These are phyloP conservation scores for Lycium ferocissimum DNA, from an alignment of 257 asterid species.

Conservation along the genomic window DNA sequence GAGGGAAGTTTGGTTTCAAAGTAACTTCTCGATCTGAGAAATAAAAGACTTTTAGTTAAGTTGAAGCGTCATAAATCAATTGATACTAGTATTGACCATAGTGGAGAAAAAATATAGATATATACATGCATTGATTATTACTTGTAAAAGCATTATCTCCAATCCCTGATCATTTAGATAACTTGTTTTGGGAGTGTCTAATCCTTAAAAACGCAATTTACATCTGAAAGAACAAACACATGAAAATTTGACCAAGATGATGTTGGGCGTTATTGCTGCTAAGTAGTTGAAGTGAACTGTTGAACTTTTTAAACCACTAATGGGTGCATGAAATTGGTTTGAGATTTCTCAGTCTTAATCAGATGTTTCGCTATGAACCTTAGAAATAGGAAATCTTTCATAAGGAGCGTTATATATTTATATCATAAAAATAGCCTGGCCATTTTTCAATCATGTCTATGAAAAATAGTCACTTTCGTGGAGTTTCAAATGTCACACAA, in stretches of 20 bases:
- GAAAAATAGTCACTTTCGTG: too few relatives aligned
- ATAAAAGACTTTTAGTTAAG: background rate
- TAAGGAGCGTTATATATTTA: background rate
- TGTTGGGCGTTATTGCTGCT: background rate
- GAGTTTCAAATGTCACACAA: too few relatives aligned
- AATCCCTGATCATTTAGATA: background rate
- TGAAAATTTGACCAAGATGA: background rate
- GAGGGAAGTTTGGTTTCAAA: background rate
- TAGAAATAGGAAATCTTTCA: too few relatives aligned
- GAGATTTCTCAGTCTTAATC: background rate
- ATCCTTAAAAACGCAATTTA: background rate
- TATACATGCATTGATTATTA: background rate
- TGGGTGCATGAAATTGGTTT: background rate
- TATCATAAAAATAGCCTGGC: too few relatives aligned
- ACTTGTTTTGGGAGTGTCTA: background rate
- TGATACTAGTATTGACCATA: background rate
- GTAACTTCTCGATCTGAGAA: background rate
- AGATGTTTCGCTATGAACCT: background rate
- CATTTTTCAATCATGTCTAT: too few relatives aligned
- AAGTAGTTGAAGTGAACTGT: constrained; percentile 12
- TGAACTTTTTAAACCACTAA: background rate
- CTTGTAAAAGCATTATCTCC: background rate
- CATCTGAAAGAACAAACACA: background rate
- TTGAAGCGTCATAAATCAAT: constrained; percentile 2
- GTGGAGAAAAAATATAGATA: background rate